Evolutionary conservation across 805 yeast species (phyloP), one percentile per base, ranked within the genome.

Genomic region (Candida koratica): DNA sequence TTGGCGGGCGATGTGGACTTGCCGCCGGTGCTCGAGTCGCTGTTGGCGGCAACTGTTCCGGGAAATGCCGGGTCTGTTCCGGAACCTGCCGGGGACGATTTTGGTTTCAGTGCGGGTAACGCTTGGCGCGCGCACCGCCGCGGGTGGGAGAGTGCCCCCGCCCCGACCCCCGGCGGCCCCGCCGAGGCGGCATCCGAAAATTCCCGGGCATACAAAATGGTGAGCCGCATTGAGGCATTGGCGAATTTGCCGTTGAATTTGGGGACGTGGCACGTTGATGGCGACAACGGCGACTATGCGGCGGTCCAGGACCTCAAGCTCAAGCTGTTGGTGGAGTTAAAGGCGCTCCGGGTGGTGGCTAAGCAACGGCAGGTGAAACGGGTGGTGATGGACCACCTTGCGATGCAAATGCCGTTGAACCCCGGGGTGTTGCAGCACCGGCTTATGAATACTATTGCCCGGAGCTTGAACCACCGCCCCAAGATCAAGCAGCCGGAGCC

Each of bases 401-500:
- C 81, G 8, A 66, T 71, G 25, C 73, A 71, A 49, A 81, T 81
- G 48, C 73, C 73, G 44, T 63, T 66, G 35, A 68, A 72, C 40
- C 74, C 75, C 5, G 60, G 62, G 25, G 57, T 82, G 39, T 70
- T 70, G 34, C 65, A 68, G 30, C 69, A 76, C 37, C 73, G 84
- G 4, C 64, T 73, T 32, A 72, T 81, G 2, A 64, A 75, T 47
- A 79, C 83, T 28, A 84, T 86, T 34, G 81, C 79, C 49, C 68
- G 94, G 52, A 74, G 85, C 0, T 71, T 77, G 39, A 79, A 79
- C 51, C 67, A 82, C 12, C 73, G 86, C 53, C 77, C 78, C 22
- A 84, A 83, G 53, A 72, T 81, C 36, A 77, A 77, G 41, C 81
- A 82, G 19, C 78, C 81, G 13, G 84, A 82, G 49, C 84, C 94